Evolutionary conservation across 768 basidiomycete species (phyloP).

Genomic region (Sarcodon sp.): DNA sequence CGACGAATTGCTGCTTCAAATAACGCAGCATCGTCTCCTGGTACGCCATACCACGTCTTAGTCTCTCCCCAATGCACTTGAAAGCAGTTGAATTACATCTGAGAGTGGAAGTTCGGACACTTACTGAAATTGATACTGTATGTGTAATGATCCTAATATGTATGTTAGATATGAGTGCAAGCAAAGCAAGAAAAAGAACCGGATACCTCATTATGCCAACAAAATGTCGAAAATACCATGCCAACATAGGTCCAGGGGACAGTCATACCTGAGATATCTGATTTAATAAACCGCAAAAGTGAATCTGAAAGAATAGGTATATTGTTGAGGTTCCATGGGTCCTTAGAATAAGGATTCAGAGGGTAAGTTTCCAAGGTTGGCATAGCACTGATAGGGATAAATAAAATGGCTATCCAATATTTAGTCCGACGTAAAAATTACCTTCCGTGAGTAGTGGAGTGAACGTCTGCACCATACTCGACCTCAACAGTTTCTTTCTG

Average conservation of each 20-base stretch:
- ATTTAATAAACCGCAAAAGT: constrained; percentile 92
- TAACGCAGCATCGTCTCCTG: constrained; percentile 88
- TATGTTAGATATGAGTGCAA: background rate
- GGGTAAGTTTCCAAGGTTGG: constrained; percentile 94
- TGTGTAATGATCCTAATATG: constrained; percentile 83
- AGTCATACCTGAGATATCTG: constrained; percentile 98
- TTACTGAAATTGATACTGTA: constrained; percentile 90
- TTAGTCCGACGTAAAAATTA: constrained; percentile 21
- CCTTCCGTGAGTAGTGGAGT: constrained; percentile 97
- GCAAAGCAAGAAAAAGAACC: background rate
- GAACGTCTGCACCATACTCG: constrained; percentile 98
- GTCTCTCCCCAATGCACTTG: constrained; percentile 98
- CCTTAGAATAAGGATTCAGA: constrained; percentile 70
- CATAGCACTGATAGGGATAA: constrained; percentile 54
- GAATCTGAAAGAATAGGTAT: constrained; percentile 90
- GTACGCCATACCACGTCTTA: constrained; percentile 99
- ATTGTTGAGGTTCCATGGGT: constrained; percentile 97
- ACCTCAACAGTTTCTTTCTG: constrained; percentile 88
- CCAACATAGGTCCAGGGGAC: constrained; percentile 99
- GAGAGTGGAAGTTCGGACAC: constrained; percentile 13
- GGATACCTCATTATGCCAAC: constrained; percentile 94
- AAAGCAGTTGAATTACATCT: constrained; percentile 1
- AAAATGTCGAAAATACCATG: constrained; percentile 98
- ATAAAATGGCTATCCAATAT: constrained; percentile 2
- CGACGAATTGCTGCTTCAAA: constrained; percentile 92